Conservation (phyloP, 2,329 filamentous ascomycete genomes). For the Xylariaceae sp. region DNA sequence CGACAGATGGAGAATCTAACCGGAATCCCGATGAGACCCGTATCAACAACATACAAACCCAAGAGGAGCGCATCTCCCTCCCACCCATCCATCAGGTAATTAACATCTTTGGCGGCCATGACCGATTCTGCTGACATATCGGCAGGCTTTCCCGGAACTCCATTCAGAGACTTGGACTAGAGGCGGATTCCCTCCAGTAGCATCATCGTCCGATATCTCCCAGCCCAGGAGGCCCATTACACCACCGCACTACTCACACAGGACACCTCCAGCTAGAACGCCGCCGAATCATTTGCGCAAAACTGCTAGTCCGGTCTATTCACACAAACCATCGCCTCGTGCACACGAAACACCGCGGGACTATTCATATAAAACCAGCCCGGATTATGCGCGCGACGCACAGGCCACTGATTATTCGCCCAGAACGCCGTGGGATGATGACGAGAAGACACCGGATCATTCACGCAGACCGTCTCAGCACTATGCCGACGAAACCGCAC, state of each 20-base stretch:
- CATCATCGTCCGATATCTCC: slow-evolving; percentile 32
- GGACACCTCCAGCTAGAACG: neutral
- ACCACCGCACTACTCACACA: neutral
- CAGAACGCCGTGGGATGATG: neutral
- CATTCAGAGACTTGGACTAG: slow-evolving; percentile 31
- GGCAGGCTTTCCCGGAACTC: slow-evolving; percentile 45
- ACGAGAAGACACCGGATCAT: neutral
- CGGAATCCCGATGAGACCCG: slow-evolving; percentile 27
- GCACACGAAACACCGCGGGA: neutral
- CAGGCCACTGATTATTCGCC: neutral
- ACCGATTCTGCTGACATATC: slow-evolving; percentile 16
- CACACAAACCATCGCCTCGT: neutral
- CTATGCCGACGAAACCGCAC: neutral
- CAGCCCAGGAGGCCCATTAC: slow-evolving; percentile 25
- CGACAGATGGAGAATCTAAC: neutral
- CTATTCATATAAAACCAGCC: neutral
- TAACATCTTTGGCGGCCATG: neutral
- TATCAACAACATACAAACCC: slow-evolving; percentile 32
- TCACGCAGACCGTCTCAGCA: neutral
- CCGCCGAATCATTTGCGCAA: neutral
- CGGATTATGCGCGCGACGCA: neutral
- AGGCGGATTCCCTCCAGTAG: slow-evolving; percentile 33
- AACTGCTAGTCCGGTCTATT: neutral
- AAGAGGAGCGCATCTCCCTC: slow-evolving; percentile 40
- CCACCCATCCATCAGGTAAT: slow-evolving; percentile 51